Evolutionary conservation across 805 yeast genomes (phyloP).

Genomic region (Candida odintsovae): DNA sequence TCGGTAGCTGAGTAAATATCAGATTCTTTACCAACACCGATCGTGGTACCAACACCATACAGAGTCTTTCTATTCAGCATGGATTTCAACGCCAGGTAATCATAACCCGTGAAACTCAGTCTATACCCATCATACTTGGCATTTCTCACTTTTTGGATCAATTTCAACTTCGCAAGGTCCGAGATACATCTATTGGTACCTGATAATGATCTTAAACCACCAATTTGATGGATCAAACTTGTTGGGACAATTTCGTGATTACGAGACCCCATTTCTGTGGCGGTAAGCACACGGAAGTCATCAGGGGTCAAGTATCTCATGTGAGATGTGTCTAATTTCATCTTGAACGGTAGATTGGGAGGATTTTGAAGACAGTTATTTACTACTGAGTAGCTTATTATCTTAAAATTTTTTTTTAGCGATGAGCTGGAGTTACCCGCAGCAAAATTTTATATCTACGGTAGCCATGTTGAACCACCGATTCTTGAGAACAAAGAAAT

Average conservation of each 20-base stretch:
- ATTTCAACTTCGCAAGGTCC: conserved; percentile 79
- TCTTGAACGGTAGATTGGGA: conserved; percentile 25
- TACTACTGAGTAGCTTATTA: neutral
- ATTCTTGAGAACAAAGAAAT: no score
- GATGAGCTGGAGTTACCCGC: neutral
- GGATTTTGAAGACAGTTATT: neutral
- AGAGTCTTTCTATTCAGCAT: conserved; percentile 70
- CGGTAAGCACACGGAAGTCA: conserved; percentile 84
- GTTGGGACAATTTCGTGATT: conserved; percentile 96
- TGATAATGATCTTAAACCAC: conserved; percentile 69
- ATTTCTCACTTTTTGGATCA: conserved; percentile 74
- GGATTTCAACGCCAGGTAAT: conserved; percentile 83
- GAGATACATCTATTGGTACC: conserved; percentile 75
- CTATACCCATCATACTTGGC: conserved; percentile 95
- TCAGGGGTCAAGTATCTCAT: conserved; percentile 90
- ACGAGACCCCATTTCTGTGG: conserved; percentile 84
- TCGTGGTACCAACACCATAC: conserved; percentile 75
- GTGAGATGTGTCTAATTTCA: conserved; percentile 91
- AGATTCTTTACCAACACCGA: conserved; percentile 97
- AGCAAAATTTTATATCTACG: neutral
- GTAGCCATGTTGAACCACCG: no score
- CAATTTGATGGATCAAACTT: conserved; percentile 68
- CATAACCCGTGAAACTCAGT: conserved; percentile 84
- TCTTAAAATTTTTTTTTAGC: neutral
- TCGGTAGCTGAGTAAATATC: conserved; percentile 86